Conservation (phyloP, 1,139 yeast genomes). For the Diutina ranongensis region DNA sequence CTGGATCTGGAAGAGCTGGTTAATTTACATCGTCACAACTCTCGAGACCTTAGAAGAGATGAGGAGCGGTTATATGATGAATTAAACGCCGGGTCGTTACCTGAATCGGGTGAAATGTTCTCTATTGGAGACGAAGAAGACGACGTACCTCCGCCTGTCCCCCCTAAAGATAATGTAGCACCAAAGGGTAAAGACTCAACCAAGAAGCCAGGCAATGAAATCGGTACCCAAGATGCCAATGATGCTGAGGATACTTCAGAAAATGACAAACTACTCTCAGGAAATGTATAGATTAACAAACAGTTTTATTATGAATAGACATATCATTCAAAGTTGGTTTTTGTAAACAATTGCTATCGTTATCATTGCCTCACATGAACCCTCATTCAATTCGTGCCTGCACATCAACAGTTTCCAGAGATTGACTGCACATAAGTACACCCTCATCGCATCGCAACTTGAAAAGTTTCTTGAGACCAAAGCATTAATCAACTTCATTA, state of each 20-base stretch:
- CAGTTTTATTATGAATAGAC: neutral
- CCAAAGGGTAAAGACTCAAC: neutral
- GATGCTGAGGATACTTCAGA: neutral
- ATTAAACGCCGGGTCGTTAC: slow-evolving; percentile 26
- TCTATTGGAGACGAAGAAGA: slow-evolving; percentile 28
- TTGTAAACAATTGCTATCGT: too few relatives aligned
- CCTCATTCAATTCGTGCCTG: too few relatives aligned
- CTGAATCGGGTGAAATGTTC: slow-evolving; percentile 31
- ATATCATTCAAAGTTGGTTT: too few relatives aligned
- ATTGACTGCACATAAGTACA: too few relatives aligned
- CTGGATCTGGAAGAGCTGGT: slow-evolving; percentile 17
- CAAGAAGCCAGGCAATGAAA: too few relatives aligned
- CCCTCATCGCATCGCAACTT: neutral
- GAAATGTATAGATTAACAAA: neutral
- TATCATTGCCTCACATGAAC: too few relatives aligned
- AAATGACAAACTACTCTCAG: neutral
- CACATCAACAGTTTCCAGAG: too few relatives aligned
- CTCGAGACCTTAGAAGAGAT: slow-evolving; percentile 15
- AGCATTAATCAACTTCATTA: slow-evolving; percentile 11
- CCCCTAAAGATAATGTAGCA: slow-evolving; percentile 10
- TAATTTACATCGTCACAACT: slow-evolving; percentile 16
- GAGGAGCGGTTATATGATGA: slow-evolving; percentile 31
- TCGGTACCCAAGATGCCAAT: neutral
- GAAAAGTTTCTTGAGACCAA: neutral
- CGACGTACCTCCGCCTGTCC: slow-evolving; percentile 11